These are phyloP conservation scores for Eragrostis nindensis DNA, from an alignment of 176 grass and related monocot species.

Conservation along the genomic window DNA sequence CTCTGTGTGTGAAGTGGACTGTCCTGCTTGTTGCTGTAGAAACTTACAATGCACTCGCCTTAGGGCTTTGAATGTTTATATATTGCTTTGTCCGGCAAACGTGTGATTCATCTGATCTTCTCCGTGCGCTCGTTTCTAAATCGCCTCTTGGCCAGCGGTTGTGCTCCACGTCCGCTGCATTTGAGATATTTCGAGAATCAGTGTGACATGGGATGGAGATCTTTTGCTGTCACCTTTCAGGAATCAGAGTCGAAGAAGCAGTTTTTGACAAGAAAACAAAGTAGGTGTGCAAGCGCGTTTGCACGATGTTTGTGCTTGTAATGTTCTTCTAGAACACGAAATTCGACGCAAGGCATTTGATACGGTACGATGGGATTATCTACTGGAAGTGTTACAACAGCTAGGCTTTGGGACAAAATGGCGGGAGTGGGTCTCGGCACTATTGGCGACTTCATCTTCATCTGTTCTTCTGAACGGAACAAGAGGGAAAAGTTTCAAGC, in stretches of 20 bases:
- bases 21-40: not conserved
- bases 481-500: too few relatives aligned
- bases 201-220: constrained; percentile 7
- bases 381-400: too few relatives aligned
- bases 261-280: constrained; percentile 4
- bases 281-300: not conserved
- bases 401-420: too few relatives aligned
- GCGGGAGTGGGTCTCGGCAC: too few relatives aligned
- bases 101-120: not conserved
- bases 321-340: constrained; percentile 18
- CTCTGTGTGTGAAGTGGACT: not conserved
- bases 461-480: too few relatives aligned
- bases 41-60: constrained; percentile 4
- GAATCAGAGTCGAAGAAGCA: not conserved
- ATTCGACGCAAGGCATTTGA: not conserved
- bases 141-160: constrained; percentile 36
- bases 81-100: constrained; percentile 1
- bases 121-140: constrained; percentile 55
- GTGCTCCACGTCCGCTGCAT: not conserved
- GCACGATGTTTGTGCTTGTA: not conserved
- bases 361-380: too few relatives aligned
- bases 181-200: constrained; percentile 39
- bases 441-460: too few relatives aligned
- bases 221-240: not conserved
- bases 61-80: constrained; percentile 13